A percentile compares a stretch with the other conserved stretches of the same genome.
phyloP scores from a whole-genome alignment of 1,139 yeast species.

The Wickerhamomyces sp. region DNA sequence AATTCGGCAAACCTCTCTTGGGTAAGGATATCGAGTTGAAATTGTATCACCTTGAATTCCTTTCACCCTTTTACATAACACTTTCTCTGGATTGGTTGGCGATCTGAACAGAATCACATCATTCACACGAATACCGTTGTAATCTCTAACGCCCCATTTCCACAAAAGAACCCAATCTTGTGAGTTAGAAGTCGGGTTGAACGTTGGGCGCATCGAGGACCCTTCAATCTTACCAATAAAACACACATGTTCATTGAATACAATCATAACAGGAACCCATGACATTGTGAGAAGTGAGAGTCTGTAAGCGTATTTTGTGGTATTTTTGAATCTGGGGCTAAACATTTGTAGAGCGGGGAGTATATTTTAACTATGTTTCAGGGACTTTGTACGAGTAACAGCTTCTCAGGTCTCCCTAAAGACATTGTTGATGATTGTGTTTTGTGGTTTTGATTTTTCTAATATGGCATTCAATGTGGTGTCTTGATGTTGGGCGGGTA shows the following conservation, averaged over 20 bases:
- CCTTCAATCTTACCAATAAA: slow-evolving; percentile 81
- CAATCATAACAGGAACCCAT: slow-evolving; percentile 80
- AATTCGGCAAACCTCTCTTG: slow-evolving; percentile 51
- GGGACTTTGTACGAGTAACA: too few species aligned
- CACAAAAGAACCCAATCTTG: slow-evolving; percentile 69
- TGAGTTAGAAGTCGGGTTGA: slow-evolving; percentile 61
- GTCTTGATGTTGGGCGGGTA: too few species aligned
- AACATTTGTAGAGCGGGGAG: slow-evolving; percentile 1
- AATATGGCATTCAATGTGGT: too few species aligned
- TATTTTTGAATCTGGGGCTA: slow-evolving; percentile 3
- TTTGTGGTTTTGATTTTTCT: too few species aligned
- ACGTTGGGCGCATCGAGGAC: slow-evolving; percentile 82
- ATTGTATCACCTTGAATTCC: slow-evolving; percentile 71
- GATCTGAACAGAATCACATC: slow-evolving; percentile 78
- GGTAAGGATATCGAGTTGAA: slow-evolving; percentile 58
- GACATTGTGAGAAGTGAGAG: slow-evolving; percentile 29
- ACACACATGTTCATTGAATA: slow-evolving; percentile 64
- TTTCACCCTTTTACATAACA: slow-evolving; percentile 72
- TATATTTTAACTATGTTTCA: too few species aligned
- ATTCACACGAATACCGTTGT: slow-evolving; percentile 46
- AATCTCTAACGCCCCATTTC: slow-evolving; percentile 52
- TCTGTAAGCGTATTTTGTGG: slow-evolving; percentile 20
- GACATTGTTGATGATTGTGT: too few species aligned
- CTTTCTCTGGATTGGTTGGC: slow-evolving; percentile 69
- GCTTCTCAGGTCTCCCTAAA: too few species aligned